Evolutionary conservation across 75 land plant genomes (phyloP), one percentile per base, ranked within the genome.

Genomic region (Selaginella moellendorffii): DNA sequence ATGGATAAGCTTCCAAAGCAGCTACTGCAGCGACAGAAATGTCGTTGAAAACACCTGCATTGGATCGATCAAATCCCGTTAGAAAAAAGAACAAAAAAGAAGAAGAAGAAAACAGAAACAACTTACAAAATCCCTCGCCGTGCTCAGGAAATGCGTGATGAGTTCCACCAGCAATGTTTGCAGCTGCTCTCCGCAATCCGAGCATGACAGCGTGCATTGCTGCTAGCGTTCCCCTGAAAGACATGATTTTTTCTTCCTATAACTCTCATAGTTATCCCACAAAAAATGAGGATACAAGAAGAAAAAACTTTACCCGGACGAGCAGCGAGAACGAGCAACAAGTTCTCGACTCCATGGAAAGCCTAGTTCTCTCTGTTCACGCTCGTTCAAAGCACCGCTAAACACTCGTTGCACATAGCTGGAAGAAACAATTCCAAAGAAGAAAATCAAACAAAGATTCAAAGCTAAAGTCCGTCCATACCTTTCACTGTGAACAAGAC

Each of bases 181-280:
- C 76, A 31, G 76, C 76, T 28, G 28, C 76, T 65, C 67, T 64
- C 31, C 72, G 0, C 36, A 63, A 18, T 25, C 76, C 76, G 22
- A 70, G 62, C 76, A 74, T 74, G 52, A 74, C 76, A 28, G 72
- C 27, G 63, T 74, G 76, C 76, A 74, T 74, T 63, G 76, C 76
- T 18, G 76, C 76, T 70, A 74, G 31, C 28, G 76, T 74, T 26
- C 76, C 76, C 23, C 71, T 68, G 10, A 36, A 5, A 36, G 46
- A 5, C 5, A 36, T 36, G 14, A 36, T n/a, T n/a, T n/a, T n/a
- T n/a, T n/a, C n/a, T n/a, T n/a, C n/a, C n/a, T n/a, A n/a, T n/a
- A 36, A 14, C 14, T 14, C 46, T 5, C 46, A 36, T 14, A 36
- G 10, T 5, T 14, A 36, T 14, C 5, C 46, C 5, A 36, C 14